Evolutionary conservation across 2,329 filamentous ascomycete genomes (phyloP).

Genomic region (Epicoccum nigrum): DNA sequence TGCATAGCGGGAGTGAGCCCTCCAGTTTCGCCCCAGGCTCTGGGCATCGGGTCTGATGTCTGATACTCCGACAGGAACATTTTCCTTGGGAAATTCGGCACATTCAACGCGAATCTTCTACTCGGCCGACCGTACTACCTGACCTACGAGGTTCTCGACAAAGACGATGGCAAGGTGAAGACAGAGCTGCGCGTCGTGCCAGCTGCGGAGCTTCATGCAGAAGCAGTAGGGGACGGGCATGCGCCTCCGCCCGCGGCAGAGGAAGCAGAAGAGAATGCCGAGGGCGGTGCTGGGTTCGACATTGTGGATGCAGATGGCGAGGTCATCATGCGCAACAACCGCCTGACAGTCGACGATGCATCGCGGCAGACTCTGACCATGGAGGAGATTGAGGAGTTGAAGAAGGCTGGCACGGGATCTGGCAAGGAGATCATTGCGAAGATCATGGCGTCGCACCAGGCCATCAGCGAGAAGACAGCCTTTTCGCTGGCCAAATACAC

Average conservation of each 20-base stretch:
- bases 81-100: constrained; percentile 89
- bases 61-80: constrained; percentile 67
- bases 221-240: constrained; percentile 66
- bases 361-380: constrained; percentile 76
- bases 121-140: constrained; percentile 90
- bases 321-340: constrained; percentile 65
- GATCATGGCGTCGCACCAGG: constrained; percentile 85
- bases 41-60: background rate
- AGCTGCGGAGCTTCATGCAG: constrained; percentile 80
- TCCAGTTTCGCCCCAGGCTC: constrained; percentile 8
- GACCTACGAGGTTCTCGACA: constrained; percentile 87
- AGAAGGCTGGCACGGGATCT: constrained; percentile 74
- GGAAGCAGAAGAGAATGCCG: constrained; percentile 38
- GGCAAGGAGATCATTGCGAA: constrained; percentile 93
- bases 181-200: constrained; percentile 78
- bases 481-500: constrained; percentile 97
- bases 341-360: constrained; percentile 66
- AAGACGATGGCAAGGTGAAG: constrained; percentile 65
- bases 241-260: constrained; percentile 49
- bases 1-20: constrained; percentile 44
- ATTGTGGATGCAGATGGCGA: constrained; percentile 56
- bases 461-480: constrained; percentile 89
- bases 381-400: constrained; percentile 73
- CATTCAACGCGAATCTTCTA: constrained; percentile 86
- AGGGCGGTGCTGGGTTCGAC: constrained; percentile 50